These are phyloP conservation scores for Aspergillus neotritici DNA, from an alignment of 2,329 filamentous ascomycete genomes.

Conservation along the genomic window DNA sequence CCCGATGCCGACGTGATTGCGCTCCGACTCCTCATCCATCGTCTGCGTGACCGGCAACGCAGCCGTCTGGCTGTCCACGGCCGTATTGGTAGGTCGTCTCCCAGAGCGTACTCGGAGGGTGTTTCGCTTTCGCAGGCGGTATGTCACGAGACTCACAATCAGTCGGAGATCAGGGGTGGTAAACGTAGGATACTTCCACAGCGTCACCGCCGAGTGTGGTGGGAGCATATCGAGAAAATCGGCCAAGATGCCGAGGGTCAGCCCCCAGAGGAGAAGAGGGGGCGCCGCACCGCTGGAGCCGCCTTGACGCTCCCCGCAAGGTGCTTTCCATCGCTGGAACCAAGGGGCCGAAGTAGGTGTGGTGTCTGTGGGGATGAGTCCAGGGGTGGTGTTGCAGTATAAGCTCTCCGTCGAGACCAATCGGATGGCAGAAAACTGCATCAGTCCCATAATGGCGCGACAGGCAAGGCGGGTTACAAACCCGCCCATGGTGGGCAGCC, in stretches of 20 bases:
- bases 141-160: constrained; percentile 56
- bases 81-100: constrained; percentile 26
- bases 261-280: constrained; percentile 61
- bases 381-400: constrained; percentile 50
- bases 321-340: constrained; percentile 23
- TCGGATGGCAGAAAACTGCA: constrained; percentile 62
- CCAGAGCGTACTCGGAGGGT: constrained; percentile 29
- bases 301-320: constrained; percentile 26
- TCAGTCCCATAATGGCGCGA: constrained; percentile 55
- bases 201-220: constrained; percentile 54
- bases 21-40: constrained; percentile 18
- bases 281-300: constrained; percentile 27
- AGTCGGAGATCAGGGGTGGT: constrained; percentile 57
- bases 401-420: constrained; percentile 58
- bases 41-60: constrained; percentile 23
- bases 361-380: constrained; percentile 41
- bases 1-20: constrained; percentile 35
- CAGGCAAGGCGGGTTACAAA: constrained; percentile 51
- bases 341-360: constrained; percentile 14
- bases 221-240: constrained; percentile 64
- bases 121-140: constrained; percentile 52
- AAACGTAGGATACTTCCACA: constrained; percentile 66
- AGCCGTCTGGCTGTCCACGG: constrained; percentile 31
- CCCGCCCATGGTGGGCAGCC: constrained; percentile 53
- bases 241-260: constrained; percentile 61